Evolutionary conservation across 2,329 filamentous ascomycete species (phyloP), one percentile per base, ranked within the genome.

Genomic region (Sporothrix sp.): DNA sequence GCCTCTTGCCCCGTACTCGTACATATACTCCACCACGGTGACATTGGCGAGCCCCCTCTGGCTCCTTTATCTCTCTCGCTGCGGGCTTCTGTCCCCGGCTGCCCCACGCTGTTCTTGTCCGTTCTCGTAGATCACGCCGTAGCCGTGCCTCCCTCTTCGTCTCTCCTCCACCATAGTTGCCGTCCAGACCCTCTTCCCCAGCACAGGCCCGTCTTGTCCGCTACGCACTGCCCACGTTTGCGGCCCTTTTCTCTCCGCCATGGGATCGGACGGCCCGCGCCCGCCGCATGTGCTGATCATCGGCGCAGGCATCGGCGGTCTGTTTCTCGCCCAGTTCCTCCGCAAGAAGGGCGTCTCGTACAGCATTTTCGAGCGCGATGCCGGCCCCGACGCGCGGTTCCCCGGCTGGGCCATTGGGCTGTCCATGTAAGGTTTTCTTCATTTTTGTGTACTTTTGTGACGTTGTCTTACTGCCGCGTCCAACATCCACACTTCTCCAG

Each of bases 291-390:
- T 71, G 33, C 52, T 72, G 39, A 71, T 72, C 52, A 58, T 69
- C 36, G 68, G 68, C 4, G 69, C 65, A 16, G 69, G 68, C 35
- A 63, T 72, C 37, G 66, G 65, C 42, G 70, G 70, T 13, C 61
- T 72, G 9, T 63, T 65, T 7, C 59, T 71, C 13, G 69, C 67
- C 9, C 69, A 72, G 52, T 58, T 62, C 37, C 61, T 71, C 9
- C 61, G 62, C 45, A 64, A 61, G 28, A 56, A 59, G 14, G 57
- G 55, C 14, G 54, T 71, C 3, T 57, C 61, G 0, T 70, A 65
- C 45, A 57, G 59, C 35, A 60, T 71, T 44, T 70, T 67, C 49
- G 68, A 71, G 45, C 64, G 65, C 11, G 68, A 70, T 56, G 56
- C 58, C 10, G 50, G 53, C 35, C 44, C 54, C 0, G 27, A 54